phyloP scores from a whole-genome alignment of 1,139 yeast species.

The Maudiozyma humilis region DNA sequence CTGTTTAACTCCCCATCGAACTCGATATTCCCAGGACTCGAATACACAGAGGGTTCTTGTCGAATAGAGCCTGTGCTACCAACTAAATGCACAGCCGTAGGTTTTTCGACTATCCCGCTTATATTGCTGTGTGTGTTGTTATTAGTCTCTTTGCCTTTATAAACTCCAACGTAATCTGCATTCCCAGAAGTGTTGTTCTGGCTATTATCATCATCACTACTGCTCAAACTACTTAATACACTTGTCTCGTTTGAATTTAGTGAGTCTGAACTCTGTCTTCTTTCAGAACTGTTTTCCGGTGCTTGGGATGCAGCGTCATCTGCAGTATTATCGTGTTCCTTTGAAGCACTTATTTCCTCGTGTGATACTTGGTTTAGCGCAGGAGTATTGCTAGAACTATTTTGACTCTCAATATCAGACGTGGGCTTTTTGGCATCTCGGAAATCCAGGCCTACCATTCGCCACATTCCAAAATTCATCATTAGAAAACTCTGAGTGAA shows the following conservation, averaged over 20 bases:
- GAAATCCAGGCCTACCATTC: slow-evolving; percentile 66
- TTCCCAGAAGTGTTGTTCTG: not conserved
- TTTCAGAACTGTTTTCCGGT: not conserved
- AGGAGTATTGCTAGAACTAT: no score
- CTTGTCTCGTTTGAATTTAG: not conserved
- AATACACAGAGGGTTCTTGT: slow-evolving; percentile 4
- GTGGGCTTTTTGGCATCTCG: slow-evolving; percentile 24
- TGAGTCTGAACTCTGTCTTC: not conserved
- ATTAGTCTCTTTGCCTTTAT: not conserved
- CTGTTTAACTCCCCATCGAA: no score
- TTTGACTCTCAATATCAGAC: not conserved
- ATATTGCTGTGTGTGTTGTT: not conserved
- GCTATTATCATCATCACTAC: not conserved
- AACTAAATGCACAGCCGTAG: slow-evolving; percentile 1
- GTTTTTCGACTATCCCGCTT: not conserved
- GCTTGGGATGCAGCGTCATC: not conserved
- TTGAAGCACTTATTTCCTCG: no score
- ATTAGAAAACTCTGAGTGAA: slow-evolving; percentile 60
- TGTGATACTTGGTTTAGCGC: no score
- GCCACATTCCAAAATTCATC: slow-evolving; percentile 68
- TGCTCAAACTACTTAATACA: slow-evolving; percentile 9
- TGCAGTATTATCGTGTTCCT: not conserved
- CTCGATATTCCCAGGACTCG: slow-evolving; percentile 9
- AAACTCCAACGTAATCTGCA: not conserved
- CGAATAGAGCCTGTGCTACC: no score